Conservation (phyloP, 2,329 filamentous ascomycete species). For the Penicillium sp. region DNA sequence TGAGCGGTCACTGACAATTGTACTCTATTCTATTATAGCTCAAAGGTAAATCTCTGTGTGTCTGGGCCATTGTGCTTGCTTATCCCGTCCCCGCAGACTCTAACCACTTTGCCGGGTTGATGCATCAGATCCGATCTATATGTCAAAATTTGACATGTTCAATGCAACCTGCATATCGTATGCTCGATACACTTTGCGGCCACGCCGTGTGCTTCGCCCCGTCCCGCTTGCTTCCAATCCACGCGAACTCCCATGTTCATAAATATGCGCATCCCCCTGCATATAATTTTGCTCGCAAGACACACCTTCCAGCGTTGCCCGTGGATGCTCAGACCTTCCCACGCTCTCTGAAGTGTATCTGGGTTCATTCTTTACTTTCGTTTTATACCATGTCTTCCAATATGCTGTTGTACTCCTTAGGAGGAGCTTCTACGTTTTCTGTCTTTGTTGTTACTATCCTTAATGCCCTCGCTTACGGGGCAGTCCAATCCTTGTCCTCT, state of each 20-base stretch:
- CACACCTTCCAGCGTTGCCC: not conserved
- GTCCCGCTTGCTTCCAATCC: constrained; percentile 8
- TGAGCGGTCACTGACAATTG: not conserved
- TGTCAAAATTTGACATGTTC: constrained; percentile 1
- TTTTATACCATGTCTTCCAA: constrained; percentile 15
- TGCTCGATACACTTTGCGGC: constrained; percentile 17
- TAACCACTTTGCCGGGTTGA: constrained; percentile 20
- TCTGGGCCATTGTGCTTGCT: not conserved
- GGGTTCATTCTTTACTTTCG: constrained; percentile 1
- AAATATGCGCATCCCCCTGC: constrained; percentile 14
- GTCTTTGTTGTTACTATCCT: constrained; percentile 29
- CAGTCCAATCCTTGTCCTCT: constrained; percentile 19
- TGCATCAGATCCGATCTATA: constrained; percentile 17
- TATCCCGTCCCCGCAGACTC: constrained; percentile 7
- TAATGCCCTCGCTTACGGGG: constrained; percentile 29
- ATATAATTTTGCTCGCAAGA: not conserved
- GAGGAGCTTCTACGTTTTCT: constrained; percentile 22
- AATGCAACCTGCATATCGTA: not conserved
- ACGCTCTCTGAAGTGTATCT: not conserved
- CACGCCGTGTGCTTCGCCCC: constrained; percentile 16
- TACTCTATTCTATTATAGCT: not conserved
- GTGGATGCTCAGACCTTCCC: not conserved
- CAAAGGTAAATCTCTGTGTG: not conserved
- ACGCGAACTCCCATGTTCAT: constrained; percentile 12
- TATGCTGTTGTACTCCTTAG: constrained; percentile 24